A percentile compares a stretch with the other conserved stretches of the same genome.
Conservation (phyloP, 2,329 filamentous ascomycete species). For the Lasiodiplodia theobromae region DNA sequence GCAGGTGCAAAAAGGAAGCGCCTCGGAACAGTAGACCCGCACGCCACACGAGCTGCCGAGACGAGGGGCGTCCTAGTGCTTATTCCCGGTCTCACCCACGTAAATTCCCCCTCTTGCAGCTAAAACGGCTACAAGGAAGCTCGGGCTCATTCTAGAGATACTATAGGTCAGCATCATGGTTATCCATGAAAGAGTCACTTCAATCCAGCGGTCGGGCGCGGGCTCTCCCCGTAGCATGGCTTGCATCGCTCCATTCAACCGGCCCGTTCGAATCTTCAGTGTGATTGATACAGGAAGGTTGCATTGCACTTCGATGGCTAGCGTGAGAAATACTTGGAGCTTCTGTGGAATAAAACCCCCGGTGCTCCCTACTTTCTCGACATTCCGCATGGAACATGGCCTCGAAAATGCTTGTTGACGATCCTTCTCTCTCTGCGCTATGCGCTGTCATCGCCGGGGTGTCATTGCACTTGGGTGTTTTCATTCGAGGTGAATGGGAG, state of each 20-base stretch:
- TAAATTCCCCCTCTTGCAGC: too few relatives aligned
- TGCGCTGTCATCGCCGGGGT: background rate
- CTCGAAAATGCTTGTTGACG: background rate
- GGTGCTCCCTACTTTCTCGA: background rate
- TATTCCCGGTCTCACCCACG: background rate
- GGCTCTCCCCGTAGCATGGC: too few relatives aligned
- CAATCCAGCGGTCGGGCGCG: too few relatives aligned
- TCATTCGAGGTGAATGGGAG: constrained; percentile 16
- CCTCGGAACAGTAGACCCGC: background rate
- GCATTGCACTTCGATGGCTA: too few relatives aligned
- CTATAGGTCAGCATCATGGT: too few relatives aligned
- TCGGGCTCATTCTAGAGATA: too few relatives aligned
- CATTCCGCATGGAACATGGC: background rate
- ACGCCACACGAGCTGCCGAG: background rate
- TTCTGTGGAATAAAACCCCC: background rate
- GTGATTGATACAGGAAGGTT: too few relatives aligned
- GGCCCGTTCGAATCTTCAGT: too few relatives aligned
- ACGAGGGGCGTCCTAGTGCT: background rate
- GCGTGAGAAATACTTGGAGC: too few relatives aligned
- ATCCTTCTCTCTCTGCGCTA: background rate
- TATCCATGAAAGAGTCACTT: too few relatives aligned
- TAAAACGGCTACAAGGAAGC: too few relatives aligned
- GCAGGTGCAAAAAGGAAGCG: background rate
- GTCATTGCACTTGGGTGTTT: background rate
- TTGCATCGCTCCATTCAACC: background rate